phyloP scores from a whole-genome alignment of 441 rosid species.

The Brassica balearica region DNA sequence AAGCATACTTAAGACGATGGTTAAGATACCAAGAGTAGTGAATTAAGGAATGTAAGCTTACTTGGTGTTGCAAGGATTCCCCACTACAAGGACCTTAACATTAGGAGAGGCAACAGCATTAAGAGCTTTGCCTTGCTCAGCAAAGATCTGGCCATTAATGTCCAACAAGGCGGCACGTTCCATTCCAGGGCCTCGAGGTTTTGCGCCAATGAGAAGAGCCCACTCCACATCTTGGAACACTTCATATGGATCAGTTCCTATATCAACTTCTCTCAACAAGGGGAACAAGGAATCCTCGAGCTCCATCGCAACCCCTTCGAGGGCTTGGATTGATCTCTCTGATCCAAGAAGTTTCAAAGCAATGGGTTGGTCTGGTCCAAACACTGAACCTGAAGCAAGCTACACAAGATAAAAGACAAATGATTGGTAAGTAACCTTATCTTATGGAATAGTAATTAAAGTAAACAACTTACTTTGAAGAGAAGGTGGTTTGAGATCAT shows the following conservation, averaged over 20 bases:
- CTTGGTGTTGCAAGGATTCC: constrained; percentile 99
- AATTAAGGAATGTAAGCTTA: constrained; percentile 49
- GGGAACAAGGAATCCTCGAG: constrained; percentile 96
- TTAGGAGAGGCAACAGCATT: constrained; percentile 85
- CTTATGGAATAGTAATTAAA: neutral
- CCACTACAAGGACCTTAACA: constrained; percentile 91
- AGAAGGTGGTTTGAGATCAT: constrained; percentile 94
- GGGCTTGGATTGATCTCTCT: constrained; percentile 87
- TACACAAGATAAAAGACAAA: constrained; percentile 33
- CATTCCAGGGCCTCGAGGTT: constrained; percentile 98
- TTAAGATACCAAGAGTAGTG: neutral
- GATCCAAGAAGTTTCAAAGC: constrained; percentile 91
- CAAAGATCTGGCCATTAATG: constrained; percentile 88
- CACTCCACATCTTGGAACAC: constrained; percentile 54
- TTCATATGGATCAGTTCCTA: constrained; percentile 80
- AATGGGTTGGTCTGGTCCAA: constrained; percentile 89
- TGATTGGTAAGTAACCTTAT: neutral
- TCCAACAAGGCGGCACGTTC: constrained; percentile 89
- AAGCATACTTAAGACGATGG: neutral
- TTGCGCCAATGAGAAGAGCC: constrained; percentile 83
- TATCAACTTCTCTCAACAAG: constrained; percentile 84
- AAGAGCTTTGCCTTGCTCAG: constrained; percentile 96
- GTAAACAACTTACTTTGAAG: constrained; percentile 65
- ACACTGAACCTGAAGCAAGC: constrained; percentile 96
- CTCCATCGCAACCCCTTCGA: constrained; percentile 23